Base-by-base conservation (phyloP, 2,329 filamentous ascomycete genomes). In the Stemphylium vesicarium region DNA sequence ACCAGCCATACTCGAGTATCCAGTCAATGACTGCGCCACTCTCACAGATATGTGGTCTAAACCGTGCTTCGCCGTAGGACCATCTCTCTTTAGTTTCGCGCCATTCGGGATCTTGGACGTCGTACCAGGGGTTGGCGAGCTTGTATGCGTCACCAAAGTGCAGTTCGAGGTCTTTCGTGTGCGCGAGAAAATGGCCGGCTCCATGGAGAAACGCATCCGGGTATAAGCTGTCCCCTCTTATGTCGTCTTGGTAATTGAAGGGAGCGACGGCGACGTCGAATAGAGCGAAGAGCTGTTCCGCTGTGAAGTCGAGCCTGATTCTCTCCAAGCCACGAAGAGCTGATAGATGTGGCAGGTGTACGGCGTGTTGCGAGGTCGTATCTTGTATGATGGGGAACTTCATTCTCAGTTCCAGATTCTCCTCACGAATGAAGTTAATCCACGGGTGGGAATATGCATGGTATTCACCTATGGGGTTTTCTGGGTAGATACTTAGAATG, bases 261-360 rank as follows among this genome's bases (percentile, higher is more conserved):
- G 63, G 62, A 6, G 57, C 57, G 0, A 66, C 33, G 0, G 9
- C 11, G 1, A 60, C 63, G 10, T 50, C 37, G 51, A 68, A 66
- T 4, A 68, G 4, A 2, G 37, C 22, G 16, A 63, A 58, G 49
- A 60, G 66, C 7, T 56, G 37, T 9, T 40, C 49, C 0, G 50
- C 44, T 0, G 33, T 12, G 43, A 66, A 40, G 13, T 63, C 46
- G 6, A 65, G 60, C 3, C 26, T 16, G 1, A 66, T 46, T 1
- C 42, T 63, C 11, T 63, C 57, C 3, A 68, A 50, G 18, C 62
- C 61, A 29, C 58, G 56, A 15, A 22, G 12, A 1, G 16, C 7
- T 0, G 33, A 2, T 0, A 39, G 15, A 18, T 32, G 24, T 5
- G 8, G 16, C n/a, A 38, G 12, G 0, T 22, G 35, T 47, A 18